Evolutionary conservation across 2,329 filamentous ascomycete species (phyloP).

Genomic region (Epicoccum sorghinum): DNA sequence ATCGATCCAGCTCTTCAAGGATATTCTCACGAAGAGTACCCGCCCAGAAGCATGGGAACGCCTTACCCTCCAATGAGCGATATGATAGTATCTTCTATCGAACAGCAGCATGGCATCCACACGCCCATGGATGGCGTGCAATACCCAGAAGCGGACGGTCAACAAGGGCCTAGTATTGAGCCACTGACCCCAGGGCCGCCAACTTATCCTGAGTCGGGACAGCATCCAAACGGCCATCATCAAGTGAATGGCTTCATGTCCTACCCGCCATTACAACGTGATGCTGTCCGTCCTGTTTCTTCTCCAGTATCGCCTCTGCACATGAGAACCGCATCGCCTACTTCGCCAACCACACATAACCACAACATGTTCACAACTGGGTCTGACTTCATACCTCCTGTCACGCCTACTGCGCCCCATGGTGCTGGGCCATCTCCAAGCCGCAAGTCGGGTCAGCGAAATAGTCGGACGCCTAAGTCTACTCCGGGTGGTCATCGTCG

Average conservation of each 20-base stretch:
- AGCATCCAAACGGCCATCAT: constrained; percentile 14
- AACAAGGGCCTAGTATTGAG: constrained; percentile 29
- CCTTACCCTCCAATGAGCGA: constrained; percentile 30
- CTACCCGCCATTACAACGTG: constrained; percentile 12
- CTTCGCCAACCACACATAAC: constrained; percentile 22
- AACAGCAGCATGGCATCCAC: constrained; percentile 28
- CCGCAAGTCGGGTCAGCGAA: constrained; percentile 29
- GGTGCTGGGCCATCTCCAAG: constrained; percentile 19
- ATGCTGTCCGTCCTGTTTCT: constrained; percentile 20
- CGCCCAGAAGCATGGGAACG: constrained; percentile 18
- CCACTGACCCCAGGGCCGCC: constrained; percentile 37
- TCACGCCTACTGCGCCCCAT: constrained; percentile 7
- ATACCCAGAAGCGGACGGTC: constrained; percentile 10
- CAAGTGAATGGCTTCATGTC: constrained; percentile 20
- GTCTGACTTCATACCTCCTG: constrained; percentile 32
- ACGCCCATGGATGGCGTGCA: constrained; percentile 9
- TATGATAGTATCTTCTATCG: constrained; percentile 43
- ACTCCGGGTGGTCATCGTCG: constrained; percentile 28
- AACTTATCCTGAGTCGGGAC: constrained; percentile 7
- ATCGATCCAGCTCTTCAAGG: constrained; percentile 39
- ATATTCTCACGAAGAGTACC: constrained; percentile 27
- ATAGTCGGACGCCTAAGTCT: constrained; percentile 40
- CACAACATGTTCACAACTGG: constrained; percentile 33
- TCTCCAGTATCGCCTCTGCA: constrained; percentile 31
- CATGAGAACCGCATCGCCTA: constrained; percentile 21